Conservation (phyloP, 768 basidiomycete species). For the Coprinopsis marcescibilis region DNA sequence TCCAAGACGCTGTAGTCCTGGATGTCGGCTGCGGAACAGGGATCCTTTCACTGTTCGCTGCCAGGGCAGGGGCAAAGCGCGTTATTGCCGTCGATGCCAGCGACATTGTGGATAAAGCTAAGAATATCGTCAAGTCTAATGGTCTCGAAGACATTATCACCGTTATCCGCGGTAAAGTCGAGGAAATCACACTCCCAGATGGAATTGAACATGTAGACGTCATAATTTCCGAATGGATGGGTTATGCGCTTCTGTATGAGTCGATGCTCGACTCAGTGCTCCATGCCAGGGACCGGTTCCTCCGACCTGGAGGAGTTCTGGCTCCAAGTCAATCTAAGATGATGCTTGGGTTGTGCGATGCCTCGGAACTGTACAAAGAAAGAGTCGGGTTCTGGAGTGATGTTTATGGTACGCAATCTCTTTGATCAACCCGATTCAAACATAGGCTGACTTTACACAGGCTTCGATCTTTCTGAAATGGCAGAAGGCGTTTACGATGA, state of each 20-base stretch:
- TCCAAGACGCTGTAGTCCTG: conserved; percentile 81
- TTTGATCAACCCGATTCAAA: not conserved
- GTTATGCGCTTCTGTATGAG: conserved; percentile 86
- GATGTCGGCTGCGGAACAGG: conserved; percentile 98
- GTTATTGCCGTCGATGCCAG: conserved; percentile 93
- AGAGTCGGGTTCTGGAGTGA: conserved; percentile 85
- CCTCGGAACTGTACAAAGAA: conserved; percentile 69
- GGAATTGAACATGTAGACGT: conserved; percentile 78
- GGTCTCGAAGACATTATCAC: conserved; percentile 68
- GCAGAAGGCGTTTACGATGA: conserved; percentile 67
- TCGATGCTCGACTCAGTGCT: conserved; percentile 97
- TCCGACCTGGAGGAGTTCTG: conserved; percentile 75
- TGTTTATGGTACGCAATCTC: conserved; percentile 63
- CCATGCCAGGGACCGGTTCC: conserved; percentile 79
- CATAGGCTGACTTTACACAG: conserved; percentile 30
- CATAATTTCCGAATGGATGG: conserved; percentile 99
- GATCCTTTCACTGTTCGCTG: conserved; percentile 86
- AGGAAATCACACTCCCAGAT: conserved; percentile 76
- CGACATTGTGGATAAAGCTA: conserved; percentile 70
- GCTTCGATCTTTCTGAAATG: conserved; percentile 89
- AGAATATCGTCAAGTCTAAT: conserved; percentile 74
- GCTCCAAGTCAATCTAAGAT: conserved; percentile 88
- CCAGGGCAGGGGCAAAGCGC: conserved; percentile 80
- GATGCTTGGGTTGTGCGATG: conserved; percentile 79
- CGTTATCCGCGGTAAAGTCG: conserved; percentile 87